Evolutionary conservation across 495 filamentous ascomycete genomes (phyloP), one percentile per base, ranked within the genome.

Genomic region (Pyrenula aspistea): DNA sequence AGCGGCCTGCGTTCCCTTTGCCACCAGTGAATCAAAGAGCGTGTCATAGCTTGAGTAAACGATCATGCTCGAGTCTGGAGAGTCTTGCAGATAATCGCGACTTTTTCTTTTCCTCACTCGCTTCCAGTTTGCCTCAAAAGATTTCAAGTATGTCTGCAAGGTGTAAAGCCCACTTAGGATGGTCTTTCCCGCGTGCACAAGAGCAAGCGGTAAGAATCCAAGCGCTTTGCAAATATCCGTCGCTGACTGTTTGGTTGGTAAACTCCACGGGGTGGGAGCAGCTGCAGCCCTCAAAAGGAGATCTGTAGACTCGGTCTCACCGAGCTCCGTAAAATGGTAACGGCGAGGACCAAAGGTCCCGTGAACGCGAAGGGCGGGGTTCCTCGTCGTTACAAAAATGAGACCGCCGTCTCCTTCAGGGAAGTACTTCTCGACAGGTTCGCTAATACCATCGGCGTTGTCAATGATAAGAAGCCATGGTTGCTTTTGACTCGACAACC

Each of bases 331-430:
- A 22, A 62, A 49, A 10, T 2, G 12, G 21, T 60, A 51, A n/a
- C n/a, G n/a, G 50, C 57, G 42, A 15, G 20, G 36, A 1, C 60
- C 60, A 12, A 61, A 54, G 10, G 55, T 61, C 4, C 51, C 51
- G 25, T 61, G 55, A 10, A 10, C 12, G 22, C 20, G 22, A 59
- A 54, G 61, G 1, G 24, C 22, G 22, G 11, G 51, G 22, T 53
- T 53, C n/a, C 71, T 61, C 22, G 73, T 71, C 10, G 73, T 75
- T 1, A 75, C 60, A 1, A 75, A 58, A 56, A 77, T 62, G 52
- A 60, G 58, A 19, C 70, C 72, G 50, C 61, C 62, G 12, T 58
- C 59, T 3, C 70, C 65, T 11, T 53, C 47, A 19, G 72, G 71
- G 53, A 77, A 55, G 49, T 67, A 63, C 15, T 61, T 53, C 12